Percentiles rank a stretch among this genome's conserved stretches.
Conservation (phyloP, 176 grass and related monocot genomes). For the Dendrocalamus sinicus region DNA sequence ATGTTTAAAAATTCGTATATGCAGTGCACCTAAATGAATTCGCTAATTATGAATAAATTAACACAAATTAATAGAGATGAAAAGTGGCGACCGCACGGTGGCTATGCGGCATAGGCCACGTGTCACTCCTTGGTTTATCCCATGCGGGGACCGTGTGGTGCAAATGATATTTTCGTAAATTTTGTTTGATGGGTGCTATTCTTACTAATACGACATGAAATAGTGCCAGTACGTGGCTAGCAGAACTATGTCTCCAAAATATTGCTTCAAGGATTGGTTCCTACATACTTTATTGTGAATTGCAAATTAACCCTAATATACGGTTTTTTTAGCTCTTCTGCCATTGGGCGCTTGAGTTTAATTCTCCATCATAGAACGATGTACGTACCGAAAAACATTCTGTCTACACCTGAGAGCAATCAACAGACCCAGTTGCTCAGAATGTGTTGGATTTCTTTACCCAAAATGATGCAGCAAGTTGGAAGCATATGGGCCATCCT, state of each 20-base stretch:
- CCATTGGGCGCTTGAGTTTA: slow-evolving; percentile 53
- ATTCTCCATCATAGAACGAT: slow-evolving; percentile 37
- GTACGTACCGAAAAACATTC: slow-evolving; percentile 31
- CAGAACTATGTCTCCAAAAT: background rate
- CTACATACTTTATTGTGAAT: slow-evolving; percentile 61
- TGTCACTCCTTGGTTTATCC: no score
- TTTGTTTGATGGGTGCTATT: no score
- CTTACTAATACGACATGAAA: no score
- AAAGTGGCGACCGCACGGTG: no score
- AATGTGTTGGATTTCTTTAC: slow-evolving; percentile 44
- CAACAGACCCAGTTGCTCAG: slow-evolving; percentile 45
- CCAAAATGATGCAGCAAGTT: slow-evolving; percentile 42
- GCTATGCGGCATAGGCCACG: no score
- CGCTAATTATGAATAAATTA: no score
- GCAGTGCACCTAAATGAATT: no score
- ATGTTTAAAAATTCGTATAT: no score
- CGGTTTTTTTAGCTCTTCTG: slow-evolving; percentile 53
- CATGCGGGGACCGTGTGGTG: no score
- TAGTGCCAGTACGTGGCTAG: no score
- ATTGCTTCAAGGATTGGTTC: slow-evolving; percentile 54
- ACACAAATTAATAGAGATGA: no score
- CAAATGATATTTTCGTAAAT: no score
- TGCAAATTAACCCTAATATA: slow-evolving; percentile 46
- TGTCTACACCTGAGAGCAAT: slow-evolving; percentile 54
- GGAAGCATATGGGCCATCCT: slow-evolving; percentile 12